phyloP scores from a whole-genome alignment of 2,329 filamentous ascomycete genomes.

The Tothia fuscella region DNA sequence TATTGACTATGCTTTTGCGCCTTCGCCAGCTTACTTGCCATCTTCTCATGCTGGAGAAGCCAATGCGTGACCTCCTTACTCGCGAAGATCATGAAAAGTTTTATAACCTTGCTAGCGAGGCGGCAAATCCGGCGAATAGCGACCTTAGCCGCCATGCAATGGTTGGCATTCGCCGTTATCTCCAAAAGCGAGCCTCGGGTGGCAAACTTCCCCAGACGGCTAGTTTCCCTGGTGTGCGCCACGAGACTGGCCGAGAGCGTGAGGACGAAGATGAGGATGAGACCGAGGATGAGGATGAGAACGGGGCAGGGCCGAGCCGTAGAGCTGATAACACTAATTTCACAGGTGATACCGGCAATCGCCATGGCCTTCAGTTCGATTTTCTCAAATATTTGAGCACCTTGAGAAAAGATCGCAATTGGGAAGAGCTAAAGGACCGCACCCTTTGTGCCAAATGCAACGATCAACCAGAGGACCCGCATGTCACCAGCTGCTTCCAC shows the following conservation, averaged over 20 bases:
- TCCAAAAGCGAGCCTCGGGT: neutral
- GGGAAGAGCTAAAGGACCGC: constrained; percentile 24
- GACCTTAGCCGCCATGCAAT: constrained; percentile 11
- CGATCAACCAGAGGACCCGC: constrained; percentile 30
- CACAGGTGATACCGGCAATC: constrained; percentile 11
- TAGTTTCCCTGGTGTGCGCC: neutral
- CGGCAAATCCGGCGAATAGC: constrained; percentile 12
- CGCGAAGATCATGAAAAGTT: constrained; percentile 34
- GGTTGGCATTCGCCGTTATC: neutral
- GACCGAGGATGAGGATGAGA: neutral
- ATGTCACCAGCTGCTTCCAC: constrained; percentile 42
- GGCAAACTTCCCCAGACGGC: neutral
- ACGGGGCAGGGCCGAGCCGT: neutral
- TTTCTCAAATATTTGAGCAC: constrained; percentile 30
- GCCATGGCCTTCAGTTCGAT: constrained; percentile 27
- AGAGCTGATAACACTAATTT: constrained; percentile 2
- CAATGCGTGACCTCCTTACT: constrained; percentile 34
- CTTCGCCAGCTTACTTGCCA: constrained; percentile 42
- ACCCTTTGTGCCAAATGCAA: constrained; percentile 30
- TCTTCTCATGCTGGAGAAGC: constrained; percentile 34
- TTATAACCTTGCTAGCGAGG: constrained; percentile 19
- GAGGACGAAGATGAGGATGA: neutral
- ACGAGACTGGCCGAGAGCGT: neutral
- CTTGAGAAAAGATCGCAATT: constrained; percentile 22
- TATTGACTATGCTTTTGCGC: constrained; percentile 35